Evolutionary conservation across 2,329 filamentous ascomycete genomes (phyloP), one percentile per base, ranked within the genome.

Genomic region (Diaporthe ilicicola): DNA sequence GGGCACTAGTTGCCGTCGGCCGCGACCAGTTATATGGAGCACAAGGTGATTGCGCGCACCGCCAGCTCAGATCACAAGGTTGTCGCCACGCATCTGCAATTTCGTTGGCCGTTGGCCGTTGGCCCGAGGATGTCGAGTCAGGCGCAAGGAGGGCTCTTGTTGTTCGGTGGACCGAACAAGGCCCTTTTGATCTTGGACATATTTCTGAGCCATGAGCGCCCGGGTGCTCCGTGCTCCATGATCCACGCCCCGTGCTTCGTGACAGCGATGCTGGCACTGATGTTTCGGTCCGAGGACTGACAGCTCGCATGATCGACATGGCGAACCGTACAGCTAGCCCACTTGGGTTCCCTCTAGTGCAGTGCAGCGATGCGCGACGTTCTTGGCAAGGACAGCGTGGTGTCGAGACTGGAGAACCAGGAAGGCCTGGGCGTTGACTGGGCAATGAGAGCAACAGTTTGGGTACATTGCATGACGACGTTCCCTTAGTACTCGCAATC

Each of bases 281-380:
- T 64, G 59, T 64, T 64, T 64, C 59, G 59, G 59, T 64, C 59
- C 59, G 44, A 64, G 46, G 42, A 50, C 44, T 64, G 59, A 50
- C 59, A 64, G 59, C 44, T 64, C 44, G 59, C 59, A 27, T 64
- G 59, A 64, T 64, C 59, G 59, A 64, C 59, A 15, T 10, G 13
- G 29, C 37, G 44, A 27, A 8, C 59, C 59, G 44, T 39, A 50
- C 44, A 50, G 44, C 59, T 64, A n/a, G 59, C 59, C 44, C 42
- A 50, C 59, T 64, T 48, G 59, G n/a, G 59, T 34, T 12, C 17
- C 13, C 34, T 48, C 27, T 62, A 10, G 56, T 34, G 42, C 29
- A 22, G 42, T 17, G 13, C 19, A 34, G 29, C 15, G 39, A 48
- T 62, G n/a, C 48, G 42, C 22, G 59, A 62, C 5, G 2, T 48